These are phyloP conservation scores for Hippophae gyantsensis DNA, from an alignment of 306 rosid species.

Conservation along the genomic window DNA sequence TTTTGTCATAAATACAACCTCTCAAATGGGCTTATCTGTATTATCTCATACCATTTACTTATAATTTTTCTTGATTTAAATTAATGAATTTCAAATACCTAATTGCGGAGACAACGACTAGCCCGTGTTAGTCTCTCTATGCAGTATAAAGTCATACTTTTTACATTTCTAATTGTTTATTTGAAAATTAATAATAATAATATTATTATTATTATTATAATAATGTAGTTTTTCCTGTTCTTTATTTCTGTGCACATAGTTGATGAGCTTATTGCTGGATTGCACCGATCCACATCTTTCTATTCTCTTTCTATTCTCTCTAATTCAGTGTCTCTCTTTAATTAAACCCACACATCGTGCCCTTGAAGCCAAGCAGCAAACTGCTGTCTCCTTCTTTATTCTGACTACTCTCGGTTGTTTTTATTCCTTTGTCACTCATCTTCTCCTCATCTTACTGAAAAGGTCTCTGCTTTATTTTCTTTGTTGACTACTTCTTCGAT, in stretches of 20 bases:
- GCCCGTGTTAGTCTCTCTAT: too few species aligned
- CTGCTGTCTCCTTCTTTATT: constrained; percentile 24
- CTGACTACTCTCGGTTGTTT: constrained; percentile 23
- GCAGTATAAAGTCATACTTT: not conserved
- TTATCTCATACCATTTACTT: too few species aligned
- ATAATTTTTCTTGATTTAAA: too few species aligned
- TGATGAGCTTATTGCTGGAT: constrained; percentile 33
- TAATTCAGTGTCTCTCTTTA: constrained; percentile 20
- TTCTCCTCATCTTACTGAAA: constrained; percentile 17
- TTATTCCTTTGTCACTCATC: constrained; percentile 24
- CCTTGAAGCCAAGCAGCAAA: constrained; percentile 73
- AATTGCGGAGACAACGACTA: too few species aligned
- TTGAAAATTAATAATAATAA: not conserved
- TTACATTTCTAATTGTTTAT: constrained; percentile 7
- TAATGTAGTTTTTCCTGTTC: constrained; percentile 20
- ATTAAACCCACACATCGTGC: constrained; percentile 59
- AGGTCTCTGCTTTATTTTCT: constrained; percentile 32
- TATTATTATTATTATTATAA: not conserved
- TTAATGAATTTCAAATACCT: too few species aligned
- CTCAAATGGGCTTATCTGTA: too few species aligned
- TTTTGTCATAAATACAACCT: too few species aligned
- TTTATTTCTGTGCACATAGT: constrained; percentile 87
- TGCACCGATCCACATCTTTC: constrained; percentile 6
- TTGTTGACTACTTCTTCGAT: not conserved
- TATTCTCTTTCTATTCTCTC: constrained; percentile 49